Evolutionary conservation across 2,329 filamentous ascomycete genomes (phyloP), one percentile per base, ranked within the genome.

Genomic region (Escovopsis sp.): DNA sequence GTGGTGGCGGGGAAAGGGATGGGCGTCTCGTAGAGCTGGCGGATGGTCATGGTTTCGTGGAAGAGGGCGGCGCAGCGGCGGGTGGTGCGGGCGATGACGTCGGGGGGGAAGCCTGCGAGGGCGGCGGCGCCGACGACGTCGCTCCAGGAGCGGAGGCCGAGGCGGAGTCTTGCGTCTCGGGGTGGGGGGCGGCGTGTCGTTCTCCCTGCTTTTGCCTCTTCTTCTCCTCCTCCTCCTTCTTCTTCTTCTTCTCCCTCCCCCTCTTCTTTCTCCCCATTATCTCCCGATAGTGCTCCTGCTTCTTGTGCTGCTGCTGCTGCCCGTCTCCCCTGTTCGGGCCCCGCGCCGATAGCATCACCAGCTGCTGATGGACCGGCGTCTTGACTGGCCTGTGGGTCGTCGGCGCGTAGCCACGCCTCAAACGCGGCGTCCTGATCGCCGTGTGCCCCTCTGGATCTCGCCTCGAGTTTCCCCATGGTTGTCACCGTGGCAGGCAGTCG

Each of bases 41-140:
- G 64, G 38, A 86, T 65, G 2, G 62, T 57, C 70, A 90, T 85
- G 17, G 68, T 62, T 55, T 90, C 72, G 0, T 68, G 70, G 46
- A 94, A 94, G 0, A 94, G 60, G 31, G 70, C 62, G 3, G 79
- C 72, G 48, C 87, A 96, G 33, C 88, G 70, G 48, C 76, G 66
- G 2, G 79, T 70, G 0, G 85, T 71, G 21, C 82, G 71, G 35
- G 75, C 69, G 11, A 94, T 57, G 1, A 76, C 79, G 1, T 61
- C 54, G 0, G 64, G 55, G 2, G 79, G 62, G 56, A 86, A 87
- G 0, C 81, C 84, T 2, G 71, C 71, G 34, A 92, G 58, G 0
- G 82, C 70, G 3, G 88, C 88, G 1, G 85, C 66, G 1, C 82
- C 82, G 19, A 94, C 58, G 2, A 94, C 70, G 44, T 93, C 83